Percentiles rank a stretch among this genome's conserved stretches.
Evolutionary conservation across 139 green algal species (phyloP).

Genomic region (Closterium sp.): DNA sequence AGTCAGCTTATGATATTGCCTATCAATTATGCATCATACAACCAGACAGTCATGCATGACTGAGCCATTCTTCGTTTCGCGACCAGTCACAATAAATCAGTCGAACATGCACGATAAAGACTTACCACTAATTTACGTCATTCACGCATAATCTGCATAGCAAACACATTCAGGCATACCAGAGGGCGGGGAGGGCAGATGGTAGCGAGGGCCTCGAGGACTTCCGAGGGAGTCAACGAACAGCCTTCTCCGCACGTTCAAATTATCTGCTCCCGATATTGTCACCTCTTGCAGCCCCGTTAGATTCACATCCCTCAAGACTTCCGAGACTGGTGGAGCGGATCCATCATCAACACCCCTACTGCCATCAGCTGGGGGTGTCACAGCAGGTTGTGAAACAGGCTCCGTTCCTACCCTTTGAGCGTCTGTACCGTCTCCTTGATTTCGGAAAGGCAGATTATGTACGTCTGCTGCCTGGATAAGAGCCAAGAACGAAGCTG

Average conservation of each 20-base stretch:
- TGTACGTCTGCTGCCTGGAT: neutral
- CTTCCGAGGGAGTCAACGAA: neutral
- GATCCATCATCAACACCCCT: neutral
- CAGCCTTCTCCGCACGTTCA: neutral
- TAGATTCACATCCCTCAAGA: neutral
- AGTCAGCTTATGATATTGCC: too few relatives aligned
- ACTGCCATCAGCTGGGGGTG: neutral
- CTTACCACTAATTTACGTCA: too few relatives aligned
- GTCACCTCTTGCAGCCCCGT: neutral
- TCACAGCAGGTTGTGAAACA: neutral
- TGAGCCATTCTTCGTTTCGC: too few relatives aligned
- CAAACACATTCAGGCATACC: neutral
- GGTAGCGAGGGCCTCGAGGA: neutral
- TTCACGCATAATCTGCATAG: too few relatives aligned
- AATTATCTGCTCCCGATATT: neutral
- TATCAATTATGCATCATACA: neutral
- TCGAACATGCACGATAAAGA: too few relatives aligned
- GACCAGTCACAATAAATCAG: too few relatives aligned
- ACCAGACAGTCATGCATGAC: neutral
- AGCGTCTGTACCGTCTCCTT: neutral
- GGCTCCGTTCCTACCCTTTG: neutral
- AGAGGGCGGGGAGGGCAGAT: neutral
- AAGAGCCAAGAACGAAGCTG: neutral
- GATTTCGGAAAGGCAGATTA: too few relatives aligned
- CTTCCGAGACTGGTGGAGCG: neutral